A percentile compares a stretch with the other conserved stretches of the same genome.
These are phyloP conservation scores for Cyclospora cayetanensis DNA, from an alignment of 169 alveolate genomes.

Conservation along the genomic window DNA sequence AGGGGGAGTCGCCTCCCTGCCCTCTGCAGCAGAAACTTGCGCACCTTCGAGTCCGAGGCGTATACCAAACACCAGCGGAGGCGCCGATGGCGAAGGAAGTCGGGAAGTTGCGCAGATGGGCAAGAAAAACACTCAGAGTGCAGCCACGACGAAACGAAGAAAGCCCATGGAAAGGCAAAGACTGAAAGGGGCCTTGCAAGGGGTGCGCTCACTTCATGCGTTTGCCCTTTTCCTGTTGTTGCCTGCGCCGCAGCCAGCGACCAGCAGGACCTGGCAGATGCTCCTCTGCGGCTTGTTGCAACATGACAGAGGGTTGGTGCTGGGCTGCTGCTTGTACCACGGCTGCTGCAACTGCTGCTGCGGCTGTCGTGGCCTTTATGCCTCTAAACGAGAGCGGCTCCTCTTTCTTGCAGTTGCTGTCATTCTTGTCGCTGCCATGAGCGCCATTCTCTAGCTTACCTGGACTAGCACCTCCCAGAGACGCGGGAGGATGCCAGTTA, in stretches of 20 bases:
- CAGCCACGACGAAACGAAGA: too few species aligned
- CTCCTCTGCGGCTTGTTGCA: neutral
- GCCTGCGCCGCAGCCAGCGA: constrained; percentile 13
- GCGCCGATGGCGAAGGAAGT: too few species aligned
- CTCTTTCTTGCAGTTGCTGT: neutral
- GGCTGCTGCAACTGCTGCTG: constrained; percentile 32
- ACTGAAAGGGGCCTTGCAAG: too few species aligned
- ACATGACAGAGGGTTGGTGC: neutral
- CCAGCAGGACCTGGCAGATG: neutral
- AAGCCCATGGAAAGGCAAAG: too few species aligned
- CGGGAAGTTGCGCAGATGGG: too few species aligned
- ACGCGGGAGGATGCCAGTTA: neutral
- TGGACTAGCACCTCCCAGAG: neutral
- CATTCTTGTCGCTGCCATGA: neutral
- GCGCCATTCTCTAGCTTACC: neutral
- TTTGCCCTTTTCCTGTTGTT: constrained; percentile 1
- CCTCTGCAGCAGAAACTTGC: neutral
- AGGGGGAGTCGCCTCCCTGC: neutral
- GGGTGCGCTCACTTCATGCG: neutral
- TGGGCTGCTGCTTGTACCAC: neutral
- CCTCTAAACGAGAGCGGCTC: neutral
- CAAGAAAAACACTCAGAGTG: too few species aligned
- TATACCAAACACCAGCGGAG: too few species aligned
- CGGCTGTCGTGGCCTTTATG: neutral
- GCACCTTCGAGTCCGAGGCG: too few species aligned